Base-by-base conservation (phyloP, 805 yeast species). In the Candida ovalis region DNA sequence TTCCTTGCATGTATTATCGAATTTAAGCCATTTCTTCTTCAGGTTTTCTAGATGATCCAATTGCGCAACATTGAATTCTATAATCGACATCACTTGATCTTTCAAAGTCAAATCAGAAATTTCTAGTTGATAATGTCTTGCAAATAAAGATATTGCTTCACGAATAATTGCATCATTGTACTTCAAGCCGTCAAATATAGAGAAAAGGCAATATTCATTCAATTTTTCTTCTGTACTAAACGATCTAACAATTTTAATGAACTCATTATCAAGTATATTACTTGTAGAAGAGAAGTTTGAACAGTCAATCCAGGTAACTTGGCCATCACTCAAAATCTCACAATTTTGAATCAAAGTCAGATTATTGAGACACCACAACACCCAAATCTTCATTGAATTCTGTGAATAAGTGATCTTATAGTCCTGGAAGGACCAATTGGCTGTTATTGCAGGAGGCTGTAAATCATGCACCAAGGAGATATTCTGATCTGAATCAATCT, bases 1-100 rank as follows among this genome's bases (percentile, higher is more conserved):
- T 58, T 90, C 96, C 47, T 77, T 78, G 60, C 96, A 84, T 23
- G 90, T 70, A 2, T 87, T 74, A 49, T 82, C 84, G 48, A 91
- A 76, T 50, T 84, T 80, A 30, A 77, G 70, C 86, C 96, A 83
- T 56, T 82, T 82, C 27, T 74, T 74, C 42, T 68, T 64, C n/a
- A 74, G 52, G 36, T 70, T 69, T 5, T 65, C 49, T 22, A 69
- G 59, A 52, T 70, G 70, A 2, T 68, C 64, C 32, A 67, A 62
- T 39, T 65, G 67, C 27, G 65, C 66, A 30, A 55, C 43, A 18
- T 53, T 45, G 40, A 50, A 42, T 3, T 49, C 33, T 4, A 75
- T 59, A 1, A 66, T 53, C 41, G 48, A 54, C 17, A 62, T 47
- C 1, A 73, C 66, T 43, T 63, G 59, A 21, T 73, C 74, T 35